Evolutionary conservation across 1,284 basidiomycete genomes (phyloP), one percentile per base, ranked within the genome.

Genomic region (Boletus hoseneyae): DNA sequence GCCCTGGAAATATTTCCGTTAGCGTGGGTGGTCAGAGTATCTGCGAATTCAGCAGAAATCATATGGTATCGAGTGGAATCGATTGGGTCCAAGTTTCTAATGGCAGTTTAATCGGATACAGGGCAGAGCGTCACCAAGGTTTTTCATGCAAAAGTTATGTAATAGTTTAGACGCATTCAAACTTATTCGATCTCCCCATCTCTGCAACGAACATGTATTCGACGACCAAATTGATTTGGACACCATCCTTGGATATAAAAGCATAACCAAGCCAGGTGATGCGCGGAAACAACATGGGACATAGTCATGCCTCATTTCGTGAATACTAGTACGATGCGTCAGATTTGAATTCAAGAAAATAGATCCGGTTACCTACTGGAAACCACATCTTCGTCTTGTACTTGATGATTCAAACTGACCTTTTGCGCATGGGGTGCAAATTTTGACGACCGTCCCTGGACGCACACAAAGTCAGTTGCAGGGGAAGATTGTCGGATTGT

Each of bases 381-480:
- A 49, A 94, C 90, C 13, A 97, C 94, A 67, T 98, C 96, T 69
- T 97, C 95, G 62, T 97, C 93, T 61, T 88, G 85, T 16, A 97
- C 89, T 47, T 83, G 78, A 71, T 98, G 96, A 37, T 75, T 78
- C 51, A 97, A 73, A 39, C 95, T 93, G 48, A 92, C 93, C 69
- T 96, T 97, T 69, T 97, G 94, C 1, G 93, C 90, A 64, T 96
- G 90, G 1, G 94, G 94, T 40, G 84, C 79, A 69, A 94, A 95
- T 69, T 93, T 93, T 59, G 87, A 90, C 32, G 90, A 92, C 66
- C 90, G 90, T 4, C 93, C 93, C 93, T 87, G 58, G 40, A 45
- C 35, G 19, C 21, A 62, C 63, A 46, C 19, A 45, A 33, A 13
- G 37, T 47, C 15, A 27, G 25, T 56, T 67, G 63, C 65, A 64